Conservation (phyloP, 768 basidiomycete species). For the Leccinum obscurum region DNA sequence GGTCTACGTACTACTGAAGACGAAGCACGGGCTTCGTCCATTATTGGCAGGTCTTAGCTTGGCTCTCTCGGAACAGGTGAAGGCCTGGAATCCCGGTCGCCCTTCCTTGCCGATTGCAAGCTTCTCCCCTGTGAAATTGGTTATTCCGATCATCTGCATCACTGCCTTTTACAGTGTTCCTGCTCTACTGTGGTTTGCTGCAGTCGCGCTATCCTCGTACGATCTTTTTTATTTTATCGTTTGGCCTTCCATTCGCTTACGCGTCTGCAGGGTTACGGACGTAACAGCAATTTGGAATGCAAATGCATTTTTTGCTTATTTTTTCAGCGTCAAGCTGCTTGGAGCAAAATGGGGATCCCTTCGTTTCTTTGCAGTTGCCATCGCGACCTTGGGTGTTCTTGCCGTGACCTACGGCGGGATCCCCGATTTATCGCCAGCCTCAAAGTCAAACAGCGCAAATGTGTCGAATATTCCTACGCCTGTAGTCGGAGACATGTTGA, state of each 20-base stretch:
- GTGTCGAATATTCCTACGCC: constrained; percentile 43
- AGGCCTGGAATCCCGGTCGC: constrained; percentile 7
- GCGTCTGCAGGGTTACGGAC: constrained; percentile 63
- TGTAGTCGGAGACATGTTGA: constrained; percentile 71
- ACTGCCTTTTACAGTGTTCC: constrained; percentile 58
- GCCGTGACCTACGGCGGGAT: constrained; percentile 82
- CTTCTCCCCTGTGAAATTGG: constrained; percentile 39
- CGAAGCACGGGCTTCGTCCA: constrained; percentile 46
- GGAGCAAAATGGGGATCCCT: constrained; percentile 60
- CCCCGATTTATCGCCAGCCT: constrained; percentile 26
- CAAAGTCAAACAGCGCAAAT: constrained; percentile 15
- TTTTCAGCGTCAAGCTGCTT: constrained; percentile 76
- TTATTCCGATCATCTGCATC: constrained; percentile 23
- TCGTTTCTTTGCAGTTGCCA: constrained; percentile 66
- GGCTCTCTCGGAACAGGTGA: constrained; percentile 41
- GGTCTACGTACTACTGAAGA: constrained; percentile 54
- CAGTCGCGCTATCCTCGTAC: constrained; percentile 71
- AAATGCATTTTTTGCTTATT: constrained; percentile 89
- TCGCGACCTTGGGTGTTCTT: constrained; percentile 81
- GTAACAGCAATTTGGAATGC: constrained; percentile 90
- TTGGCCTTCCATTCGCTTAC: constrained; percentile 7
- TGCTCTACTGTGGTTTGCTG: constrained; percentile 72
- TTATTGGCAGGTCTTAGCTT: constrained; percentile 53
- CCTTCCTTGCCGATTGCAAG: constrained; percentile 5
- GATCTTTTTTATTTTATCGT: constrained; percentile 25